Conservation (phyloP, 2,329 filamentous ascomycete species). For the Cercospora sojina region DNA sequence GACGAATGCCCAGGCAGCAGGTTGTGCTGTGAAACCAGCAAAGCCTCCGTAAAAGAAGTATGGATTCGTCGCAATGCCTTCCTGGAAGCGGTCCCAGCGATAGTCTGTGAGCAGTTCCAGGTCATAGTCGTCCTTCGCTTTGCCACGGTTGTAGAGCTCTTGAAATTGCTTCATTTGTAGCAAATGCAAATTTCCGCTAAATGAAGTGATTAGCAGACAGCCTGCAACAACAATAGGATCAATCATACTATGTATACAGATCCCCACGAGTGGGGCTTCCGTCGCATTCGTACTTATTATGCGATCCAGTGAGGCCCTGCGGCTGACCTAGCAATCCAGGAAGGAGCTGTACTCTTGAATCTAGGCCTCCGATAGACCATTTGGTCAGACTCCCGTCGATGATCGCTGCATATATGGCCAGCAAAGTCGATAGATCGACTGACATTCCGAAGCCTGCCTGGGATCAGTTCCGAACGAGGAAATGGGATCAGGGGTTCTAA, state of each 20-base stretch:
- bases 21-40: slow-evolving; percentile 12
- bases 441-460: slow-evolving; percentile 34
- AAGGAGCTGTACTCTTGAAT: slow-evolving; percentile 13
- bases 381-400: slow-evolving; percentile 33
- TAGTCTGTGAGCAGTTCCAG: background rate
- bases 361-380: slow-evolving; percentile 35
- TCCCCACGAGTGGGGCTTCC: slow-evolving; percentile 36
- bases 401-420: slow-evolving; percentile 38
- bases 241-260: slow-evolving; percentile 30
- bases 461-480: background rate
- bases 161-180: slow-evolving; percentile 27
- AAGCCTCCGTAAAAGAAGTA: slow-evolving; percentile 34
- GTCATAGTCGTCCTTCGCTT: background rate
- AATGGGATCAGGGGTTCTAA: background rate
- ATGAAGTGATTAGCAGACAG: background rate
- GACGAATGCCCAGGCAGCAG: slow-evolving; percentile 17
- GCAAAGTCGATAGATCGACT: slow-evolving; percentile 36
- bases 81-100: background rate
- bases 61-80: slow-evolving; percentile 26
- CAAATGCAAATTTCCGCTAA: slow-evolving; percentile 20
- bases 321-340: slow-evolving; percentile 28
- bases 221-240: background rate
- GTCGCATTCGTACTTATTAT: slow-evolving; percentile 41
- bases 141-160: slow-evolving; percentile 25
- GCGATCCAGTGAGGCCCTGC: slow-evolving; percentile 31